phyloP scores from a whole-genome alignment of 139 green algal genomes.

The Coelastrella sp. region DNA sequence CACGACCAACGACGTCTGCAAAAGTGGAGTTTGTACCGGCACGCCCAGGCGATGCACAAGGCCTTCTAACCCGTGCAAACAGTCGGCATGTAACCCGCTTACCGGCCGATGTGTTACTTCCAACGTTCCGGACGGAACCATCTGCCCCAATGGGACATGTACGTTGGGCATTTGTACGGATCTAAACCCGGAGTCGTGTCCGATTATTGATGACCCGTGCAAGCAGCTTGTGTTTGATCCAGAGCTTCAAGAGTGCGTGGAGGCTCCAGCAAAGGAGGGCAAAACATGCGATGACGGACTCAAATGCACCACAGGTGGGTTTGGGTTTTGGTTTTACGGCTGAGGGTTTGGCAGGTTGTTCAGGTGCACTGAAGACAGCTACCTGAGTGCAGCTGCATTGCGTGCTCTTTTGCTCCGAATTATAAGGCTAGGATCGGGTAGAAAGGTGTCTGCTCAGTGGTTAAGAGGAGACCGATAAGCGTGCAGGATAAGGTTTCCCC shows the following conservation, averaged over 20 bases:
- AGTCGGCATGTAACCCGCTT: background rate
- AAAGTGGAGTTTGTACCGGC: background rate
- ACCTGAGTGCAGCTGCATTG: too few species aligned
- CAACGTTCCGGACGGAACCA: background rate
- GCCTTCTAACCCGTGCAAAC: background rate
- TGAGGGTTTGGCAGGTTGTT: background rate
- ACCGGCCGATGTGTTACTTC: background rate
- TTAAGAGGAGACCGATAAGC: too few species aligned
- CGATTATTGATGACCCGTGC: background rate
- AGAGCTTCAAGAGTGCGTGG: background rate
- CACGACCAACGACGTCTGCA: background rate
- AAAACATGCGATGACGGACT: background rate
- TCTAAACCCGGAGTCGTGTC: background rate
- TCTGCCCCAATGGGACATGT: background rate
- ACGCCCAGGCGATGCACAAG: too few species aligned
- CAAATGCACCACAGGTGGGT: background rate
- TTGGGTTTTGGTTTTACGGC: too few species aligned
- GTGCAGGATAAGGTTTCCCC: too few species aligned
- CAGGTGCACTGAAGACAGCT: too few species aligned
- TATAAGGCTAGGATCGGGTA: too few species aligned
- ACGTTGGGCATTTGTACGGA: background rate
- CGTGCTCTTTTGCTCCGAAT: too few species aligned
- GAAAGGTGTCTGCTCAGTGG: too few species aligned
- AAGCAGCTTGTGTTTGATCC: background rate
- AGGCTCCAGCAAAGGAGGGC: background rate